Conservation (phyloP, 2,329 filamentous ascomycete species). For the Talaromyces pinophilus region DNA sequence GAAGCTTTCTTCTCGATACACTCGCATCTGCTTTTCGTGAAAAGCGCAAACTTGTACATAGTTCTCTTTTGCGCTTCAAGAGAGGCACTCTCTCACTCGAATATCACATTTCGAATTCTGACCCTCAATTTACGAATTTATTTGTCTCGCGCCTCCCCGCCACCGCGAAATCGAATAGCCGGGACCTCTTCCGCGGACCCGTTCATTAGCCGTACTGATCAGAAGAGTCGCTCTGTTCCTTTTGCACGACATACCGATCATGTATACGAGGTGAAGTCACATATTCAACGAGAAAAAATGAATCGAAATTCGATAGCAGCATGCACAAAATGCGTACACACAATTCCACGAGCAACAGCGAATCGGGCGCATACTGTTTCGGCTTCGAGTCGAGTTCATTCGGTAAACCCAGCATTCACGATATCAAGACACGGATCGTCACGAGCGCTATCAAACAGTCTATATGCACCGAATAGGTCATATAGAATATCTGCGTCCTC, state of each 20-base stretch:
- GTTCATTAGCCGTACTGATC: neutral
- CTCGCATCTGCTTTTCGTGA: neutral
- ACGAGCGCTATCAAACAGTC: neutral
- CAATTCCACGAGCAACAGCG: neutral
- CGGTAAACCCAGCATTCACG: constrained; percentile 1
- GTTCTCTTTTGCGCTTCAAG: neutral
- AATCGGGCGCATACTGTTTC: neutral
- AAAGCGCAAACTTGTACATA: constrained; percentile 10
- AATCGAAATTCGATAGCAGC: constrained; percentile 3
- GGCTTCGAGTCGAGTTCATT: neutral
- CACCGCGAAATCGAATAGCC: constrained; percentile 8
- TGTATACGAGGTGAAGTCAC: neutral
- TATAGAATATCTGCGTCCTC: neutral
- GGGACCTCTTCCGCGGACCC: constrained; percentile 2
- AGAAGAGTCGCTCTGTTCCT: neutral
- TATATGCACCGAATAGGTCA: neutral
- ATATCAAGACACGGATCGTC: neutral
- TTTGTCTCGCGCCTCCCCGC: neutral
- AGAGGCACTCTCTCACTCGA: neutral
- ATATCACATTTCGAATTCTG: neutral
- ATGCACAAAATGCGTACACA: constrained; percentile 13
- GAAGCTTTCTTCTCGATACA: neutral
- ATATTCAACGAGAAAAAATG: constrained; percentile 2
- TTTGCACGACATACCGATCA: neutral
- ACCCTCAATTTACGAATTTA: neutral